A percentile compares a stretch with the other conserved stretches of the same genome.
Evolutionary conservation across 2,329 filamentous ascomycete genomes (phyloP).

Genomic region (Elsinoe perseae): DNA sequence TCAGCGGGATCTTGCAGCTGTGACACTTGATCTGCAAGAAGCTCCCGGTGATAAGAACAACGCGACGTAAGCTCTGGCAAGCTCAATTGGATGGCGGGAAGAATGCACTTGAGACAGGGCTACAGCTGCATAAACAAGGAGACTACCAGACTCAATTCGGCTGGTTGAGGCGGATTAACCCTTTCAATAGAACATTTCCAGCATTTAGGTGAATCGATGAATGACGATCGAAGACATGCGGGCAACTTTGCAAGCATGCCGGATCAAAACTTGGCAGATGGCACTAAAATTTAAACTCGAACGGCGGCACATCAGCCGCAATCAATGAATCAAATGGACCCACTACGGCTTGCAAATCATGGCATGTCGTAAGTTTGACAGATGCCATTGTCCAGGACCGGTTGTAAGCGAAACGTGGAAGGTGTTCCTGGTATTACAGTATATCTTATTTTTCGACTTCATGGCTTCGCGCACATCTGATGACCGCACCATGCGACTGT

Average conservation of each 20-base stretch:
- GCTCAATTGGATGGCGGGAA: background rate
- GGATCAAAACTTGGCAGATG: slow-evolving; percentile 13
- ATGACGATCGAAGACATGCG: slow-evolving; percentile 13
- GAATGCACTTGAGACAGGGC: background rate
- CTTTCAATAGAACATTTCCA: slow-evolving; percentile 10
- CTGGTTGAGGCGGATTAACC: background rate
- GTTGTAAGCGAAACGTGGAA: background rate
- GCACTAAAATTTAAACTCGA: slow-evolving; percentile 1
- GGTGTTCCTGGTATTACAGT: background rate
- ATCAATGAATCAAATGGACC: background rate
- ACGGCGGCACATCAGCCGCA: slow-evolving; percentile 8
- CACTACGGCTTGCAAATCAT: background rate
- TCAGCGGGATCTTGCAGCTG: slow-evolving; percentile 10
- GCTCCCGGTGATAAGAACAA: slow-evolving; percentile 8
- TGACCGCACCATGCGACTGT: background rate
- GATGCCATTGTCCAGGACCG: background rate
- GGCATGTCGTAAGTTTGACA: background rate
- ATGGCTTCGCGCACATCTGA: background rate
- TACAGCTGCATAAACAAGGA: background rate
- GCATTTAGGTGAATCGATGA: background rate
- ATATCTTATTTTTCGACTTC: background rate
- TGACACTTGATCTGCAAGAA: slow-evolving; percentile 11
- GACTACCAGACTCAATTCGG: background rate
- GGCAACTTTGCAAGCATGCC: too few relatives aligned
- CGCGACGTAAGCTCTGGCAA: background rate